A percentile compares a stretch with the other conserved stretches of the same genome.
Conservation (phyloP, 768 basidiomycete species). For the Termitomyces sp. region DNA sequence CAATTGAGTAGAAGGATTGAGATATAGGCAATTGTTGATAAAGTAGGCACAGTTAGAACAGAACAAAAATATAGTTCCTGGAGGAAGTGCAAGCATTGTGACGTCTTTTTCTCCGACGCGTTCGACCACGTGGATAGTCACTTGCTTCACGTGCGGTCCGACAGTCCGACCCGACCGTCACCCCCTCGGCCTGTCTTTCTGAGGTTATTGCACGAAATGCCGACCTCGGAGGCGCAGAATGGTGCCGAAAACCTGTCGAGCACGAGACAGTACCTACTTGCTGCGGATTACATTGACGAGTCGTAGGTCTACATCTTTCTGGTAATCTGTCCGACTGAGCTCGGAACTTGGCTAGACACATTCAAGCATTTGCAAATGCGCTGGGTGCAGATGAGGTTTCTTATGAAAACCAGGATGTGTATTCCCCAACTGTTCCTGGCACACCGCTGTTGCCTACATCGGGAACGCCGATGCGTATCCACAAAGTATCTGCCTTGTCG, state of each 20-base stretch:
- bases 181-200: not conserved
- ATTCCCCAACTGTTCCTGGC: constrained; percentile 34
- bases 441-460: constrained; percentile 23
- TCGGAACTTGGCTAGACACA: constrained; percentile 30
- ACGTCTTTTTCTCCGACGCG: not conserved
- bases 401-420: constrained; percentile 27
- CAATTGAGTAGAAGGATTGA: too few species aligned
- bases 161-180: too few species aligned
- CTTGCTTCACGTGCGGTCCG: not conserved
- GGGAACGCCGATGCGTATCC: constrained; percentile 39
- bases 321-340: not conserved
- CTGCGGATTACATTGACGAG: constrained; percentile 64
- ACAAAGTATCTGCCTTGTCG: constrained; percentile 77
- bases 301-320: constrained; percentile 38
- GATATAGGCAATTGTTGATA: too few species aligned
- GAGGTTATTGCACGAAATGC: not conserved
- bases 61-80: too few species aligned
- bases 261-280: constrained; percentile 29
- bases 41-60: too few species aligned
- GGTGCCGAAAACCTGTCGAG: not conserved
- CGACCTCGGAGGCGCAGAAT: not conserved
- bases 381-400: constrained; percentile 54
- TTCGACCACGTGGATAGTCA: not conserved
- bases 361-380: constrained; percentile 75
- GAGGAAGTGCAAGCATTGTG: too few species aligned